These are phyloP conservation scores for Typha latifolia DNA, from an alignment of 176 grass and related monocot genomes.

Conservation along the genomic window DNA sequence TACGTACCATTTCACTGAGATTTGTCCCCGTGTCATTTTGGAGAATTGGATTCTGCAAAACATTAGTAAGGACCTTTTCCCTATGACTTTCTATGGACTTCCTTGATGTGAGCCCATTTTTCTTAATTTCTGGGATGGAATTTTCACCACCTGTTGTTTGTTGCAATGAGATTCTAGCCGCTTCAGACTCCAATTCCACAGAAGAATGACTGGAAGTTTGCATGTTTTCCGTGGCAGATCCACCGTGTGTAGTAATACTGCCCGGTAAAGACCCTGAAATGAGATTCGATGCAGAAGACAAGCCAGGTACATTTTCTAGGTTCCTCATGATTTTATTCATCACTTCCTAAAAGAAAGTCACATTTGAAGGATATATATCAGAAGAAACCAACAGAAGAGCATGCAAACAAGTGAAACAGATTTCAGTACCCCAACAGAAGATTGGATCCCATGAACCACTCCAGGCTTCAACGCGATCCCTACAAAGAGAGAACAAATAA, in stretches of 20 bases:
- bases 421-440: constrained; percentile 47
- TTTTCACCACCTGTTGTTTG: constrained; percentile 26
- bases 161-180: constrained; percentile 15
- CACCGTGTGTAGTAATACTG: not conserved
- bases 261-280: constrained; percentile 23
- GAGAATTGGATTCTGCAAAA: constrained; percentile 67
- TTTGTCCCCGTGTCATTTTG: constrained; percentile 28
- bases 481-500: constrained; percentile 27
- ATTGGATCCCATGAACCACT: constrained; percentile 55
- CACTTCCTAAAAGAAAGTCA: constrained; percentile 28
- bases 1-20: constrained; percentile 35
- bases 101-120: constrained; percentile 19
- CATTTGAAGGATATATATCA: not conserved
- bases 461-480: constrained; percentile 65
- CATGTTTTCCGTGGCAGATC: constrained; percentile 24
- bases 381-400: not conserved
- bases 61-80: constrained; percentile 63
- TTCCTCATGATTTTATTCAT: constrained; percentile 53
- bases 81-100: constrained; percentile 32
- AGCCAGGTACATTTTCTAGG: constrained; percentile 28
- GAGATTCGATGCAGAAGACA: constrained; percentile 25
- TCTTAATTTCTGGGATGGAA: constrained; percentile 15
- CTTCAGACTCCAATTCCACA: constrained; percentile 32
- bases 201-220: constrained; percentile 16
- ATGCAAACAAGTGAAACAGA: not conserved